phyloP scores from a whole-genome alignment of 176 grass and related monocot genomes.

The sorghum (Sorghum bicolor) region DNA sequence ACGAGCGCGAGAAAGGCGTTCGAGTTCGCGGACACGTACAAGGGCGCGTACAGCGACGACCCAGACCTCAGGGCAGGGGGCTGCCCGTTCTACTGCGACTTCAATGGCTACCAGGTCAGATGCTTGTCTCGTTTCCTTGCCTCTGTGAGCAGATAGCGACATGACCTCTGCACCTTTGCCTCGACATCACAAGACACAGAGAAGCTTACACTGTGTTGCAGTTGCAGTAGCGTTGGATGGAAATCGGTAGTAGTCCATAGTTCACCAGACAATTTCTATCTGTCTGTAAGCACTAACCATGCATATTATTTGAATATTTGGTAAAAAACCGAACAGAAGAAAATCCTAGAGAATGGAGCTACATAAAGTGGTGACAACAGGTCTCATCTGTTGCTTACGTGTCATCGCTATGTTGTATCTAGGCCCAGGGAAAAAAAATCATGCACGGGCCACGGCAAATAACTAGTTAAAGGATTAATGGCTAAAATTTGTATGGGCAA shows the following conservation, averaged over 20 bases:
- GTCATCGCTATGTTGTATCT: not conserved
- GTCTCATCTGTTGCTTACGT: not conserved
- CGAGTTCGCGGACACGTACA: constrained; percentile 81
- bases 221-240: not conserved
- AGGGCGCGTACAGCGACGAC: constrained; percentile 88
- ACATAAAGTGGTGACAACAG: not conserved
- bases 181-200: not conserved
- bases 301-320: not conserved
- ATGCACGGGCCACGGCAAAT: not conserved
- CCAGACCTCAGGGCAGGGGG: constrained; percentile 58
- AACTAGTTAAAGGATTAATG: not conserved
- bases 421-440: too few species aligned
- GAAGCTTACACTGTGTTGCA: not conserved
- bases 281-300: not conserved
- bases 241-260: not conserved
- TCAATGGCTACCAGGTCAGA: constrained; percentile 84
- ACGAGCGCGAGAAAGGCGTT: constrained; percentile 53
- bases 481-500: not conserved
- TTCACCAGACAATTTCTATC: not conserved
- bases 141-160: not conserved
- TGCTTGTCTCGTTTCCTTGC: constrained; percentile 9
- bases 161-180: not conserved
- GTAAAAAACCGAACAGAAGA: not conserved
- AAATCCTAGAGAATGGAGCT: not conserved
- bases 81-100: constrained; percentile 95